Conservation (phyloP, 208 protist species). For the Leishmania tarentolae region DNA sequence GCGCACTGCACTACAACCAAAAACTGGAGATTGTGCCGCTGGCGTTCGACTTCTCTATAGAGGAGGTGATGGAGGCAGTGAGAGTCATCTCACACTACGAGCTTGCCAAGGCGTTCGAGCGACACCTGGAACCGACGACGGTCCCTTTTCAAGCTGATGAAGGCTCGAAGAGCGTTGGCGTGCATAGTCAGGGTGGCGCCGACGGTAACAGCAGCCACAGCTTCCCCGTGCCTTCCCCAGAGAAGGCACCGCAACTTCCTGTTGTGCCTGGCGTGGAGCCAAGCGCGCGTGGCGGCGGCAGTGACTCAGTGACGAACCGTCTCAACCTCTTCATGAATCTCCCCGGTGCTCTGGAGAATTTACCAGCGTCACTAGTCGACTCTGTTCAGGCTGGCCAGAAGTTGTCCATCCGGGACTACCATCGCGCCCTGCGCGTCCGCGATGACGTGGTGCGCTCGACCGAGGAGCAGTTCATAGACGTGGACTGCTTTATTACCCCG, state of each 20-base stretch:
- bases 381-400: conserved; percentile 61
- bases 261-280: conserved; percentile 11
- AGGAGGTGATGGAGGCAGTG: conserved; percentile 66
- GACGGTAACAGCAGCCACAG: background rate
- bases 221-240: background rate
- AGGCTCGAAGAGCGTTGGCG: background rate
- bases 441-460: conserved; percentile 79
- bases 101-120: conserved; percentile 68
- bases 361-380: conserved; percentile 59
- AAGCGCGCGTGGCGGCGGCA: background rate
- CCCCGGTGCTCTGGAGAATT: conserved; percentile 59
- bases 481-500: conserved; percentile 81
- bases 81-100: conserved; percentile 78
- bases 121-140: conserved; percentile 30
- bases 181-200: background rate
- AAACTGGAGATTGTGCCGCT: conserved; percentile 83
- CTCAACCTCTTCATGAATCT: conserved; percentile 33
- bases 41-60: conserved; percentile 74
- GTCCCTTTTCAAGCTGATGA: background rate
- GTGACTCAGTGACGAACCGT: conserved; percentile 23
- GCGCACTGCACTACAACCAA: conserved; percentile 66
- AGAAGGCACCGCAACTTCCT: background rate
- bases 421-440: conserved; percentile 72
- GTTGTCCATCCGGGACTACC: conserved; percentile 62
- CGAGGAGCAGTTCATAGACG: conserved; percentile 86